Evolutionary conservation across 805 yeast genomes (phyloP), one percentile per base, ranked within the genome.

Genomic region (Ogataea minuta): DNA sequence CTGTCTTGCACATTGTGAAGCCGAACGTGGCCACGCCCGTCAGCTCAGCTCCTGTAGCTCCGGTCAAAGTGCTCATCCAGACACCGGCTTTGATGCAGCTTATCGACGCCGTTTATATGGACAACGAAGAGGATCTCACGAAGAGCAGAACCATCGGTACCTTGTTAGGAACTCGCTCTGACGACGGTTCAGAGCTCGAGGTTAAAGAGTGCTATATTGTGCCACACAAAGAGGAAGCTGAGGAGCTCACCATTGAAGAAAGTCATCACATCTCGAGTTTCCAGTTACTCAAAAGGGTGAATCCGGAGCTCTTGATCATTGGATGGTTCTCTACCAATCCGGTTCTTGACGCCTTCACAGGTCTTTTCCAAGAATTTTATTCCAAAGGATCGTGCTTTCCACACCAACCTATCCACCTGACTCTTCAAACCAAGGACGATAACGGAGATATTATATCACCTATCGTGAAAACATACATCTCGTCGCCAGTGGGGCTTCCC

Each of bases 311-410:
- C 49, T 71, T 73, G 36, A 82, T 88, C 39, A 71, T 88, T 33
- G 96, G 96, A 40, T 88, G 96, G 96, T 88, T 84, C 60, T 80
- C 82, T 35, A 68, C 76, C 28, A 66, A 70, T 33, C 66, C 74
- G 13, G 70, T 68, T 49, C 74, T 86, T 47, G 90, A 84, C 64
- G 72, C 77, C 39, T 76, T 82, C 60, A 77, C 89, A 10, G 86
- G 86, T 8, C 71, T 85, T 49, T 79, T 87, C 54, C 95, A 87
- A 60, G 91, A 82, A 55, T 82, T 85, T 57, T 87, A 82, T 66
- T 69, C 79, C 27, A 79, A 81, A 53, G 82, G 85, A 41, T 78
- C 88, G 44, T 79, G 88, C 4, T 74, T 59, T 57, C 93, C 95
- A 19, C 70, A 73, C 60, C 87, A 91, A 15, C 89, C 93, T 33